Conservation (phyloP, 1,284 basidiomycete genomes). For the Cryptococcus sp. region DNA sequence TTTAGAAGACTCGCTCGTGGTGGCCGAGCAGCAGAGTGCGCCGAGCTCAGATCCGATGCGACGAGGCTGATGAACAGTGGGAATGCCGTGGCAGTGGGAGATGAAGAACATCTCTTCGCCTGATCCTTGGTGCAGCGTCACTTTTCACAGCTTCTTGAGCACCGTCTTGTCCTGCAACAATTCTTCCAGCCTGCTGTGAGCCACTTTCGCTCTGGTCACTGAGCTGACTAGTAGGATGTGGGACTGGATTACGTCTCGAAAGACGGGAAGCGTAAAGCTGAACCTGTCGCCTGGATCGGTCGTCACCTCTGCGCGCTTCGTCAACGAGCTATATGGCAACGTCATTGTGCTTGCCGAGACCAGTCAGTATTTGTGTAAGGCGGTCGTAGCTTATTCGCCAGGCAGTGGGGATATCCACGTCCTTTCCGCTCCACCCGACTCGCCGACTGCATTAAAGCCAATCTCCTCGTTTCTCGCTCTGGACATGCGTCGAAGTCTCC, state of each 20-base stretch:
- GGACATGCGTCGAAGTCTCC: slow-evolving; percentile 9
- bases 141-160: slow-evolving; percentile 28
- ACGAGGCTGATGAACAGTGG: slow-evolving; percentile 15
- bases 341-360: slow-evolving; percentile 30
- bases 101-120: slow-evolving; percentile 29
- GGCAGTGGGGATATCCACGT: slow-evolving; percentile 33
- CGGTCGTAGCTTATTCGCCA: neutral
- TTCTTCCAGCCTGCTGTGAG: slow-evolving; percentile 21
- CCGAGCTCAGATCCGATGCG: neutral
- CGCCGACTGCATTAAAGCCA: slow-evolving; percentile 16
- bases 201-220: neutral
- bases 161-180: slow-evolving; percentile 27
- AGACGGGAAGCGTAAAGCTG: slow-evolving; percentile 21
- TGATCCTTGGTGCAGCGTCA: slow-evolving; percentile 27
- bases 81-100: slow-evolving; percentile 33
- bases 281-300: slow-evolving; percentile 11
- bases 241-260: slow-evolving; percentile 26
- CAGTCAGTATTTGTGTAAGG: slow-evolving; percentile 13
- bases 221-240: slow-evolving; percentile 19
- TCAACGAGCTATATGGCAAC: slow-evolving; percentile 34
- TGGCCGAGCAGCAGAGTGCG: slow-evolving; percentile 36
- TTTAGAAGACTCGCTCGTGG: slow-evolving; percentile 28
- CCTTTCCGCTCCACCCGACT: slow-evolving; percentile 18
- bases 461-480: slow-evolving; percentile 30
- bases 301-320: slow-evolving; percentile 27